Percentiles rank a stretch among this genome's conserved stretches.
Conservation (phyloP, 2,329 filamentous ascomycete genomes). For the Fusarium oligoseptatum region DNA sequence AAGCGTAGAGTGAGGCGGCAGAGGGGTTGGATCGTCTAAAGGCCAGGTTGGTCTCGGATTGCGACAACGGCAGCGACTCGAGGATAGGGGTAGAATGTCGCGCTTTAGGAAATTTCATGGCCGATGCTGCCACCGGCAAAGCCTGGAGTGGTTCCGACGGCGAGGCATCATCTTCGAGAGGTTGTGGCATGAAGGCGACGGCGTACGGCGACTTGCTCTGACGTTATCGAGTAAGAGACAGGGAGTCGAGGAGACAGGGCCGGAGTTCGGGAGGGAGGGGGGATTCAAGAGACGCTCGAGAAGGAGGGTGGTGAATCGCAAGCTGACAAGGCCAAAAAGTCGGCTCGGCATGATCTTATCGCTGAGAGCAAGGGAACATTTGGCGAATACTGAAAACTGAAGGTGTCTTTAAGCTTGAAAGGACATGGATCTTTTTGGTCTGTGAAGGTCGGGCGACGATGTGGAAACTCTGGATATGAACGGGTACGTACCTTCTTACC, state of each 20-base stretch:
- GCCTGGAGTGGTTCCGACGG: slow-evolving; percentile 77
- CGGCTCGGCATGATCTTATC: slow-evolving; percentile 50
- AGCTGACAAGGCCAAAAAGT: slow-evolving; percentile 35
- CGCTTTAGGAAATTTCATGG: slow-evolving; percentile 70
- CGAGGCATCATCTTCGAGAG: slow-evolving; percentile 70
- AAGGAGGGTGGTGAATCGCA: slow-evolving; percentile 38
- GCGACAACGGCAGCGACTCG: slow-evolving; percentile 60
- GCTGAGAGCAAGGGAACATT: slow-evolving; percentile 13
- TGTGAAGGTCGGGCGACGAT: slow-evolving; percentile 42
- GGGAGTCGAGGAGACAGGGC: slow-evolving; percentile 15
- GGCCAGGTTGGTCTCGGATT: slow-evolving; percentile 67
- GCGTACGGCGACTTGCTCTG: slow-evolving; percentile 24
- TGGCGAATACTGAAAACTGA: slow-evolving; percentile 23
- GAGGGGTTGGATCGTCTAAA: slow-evolving; percentile 69
- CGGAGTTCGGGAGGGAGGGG: slow-evolving; percentile 18
- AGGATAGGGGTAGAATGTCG: slow-evolving; percentile 69
- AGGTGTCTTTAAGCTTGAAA: slow-evolving; percentile 19
- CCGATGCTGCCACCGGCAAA: slow-evolving; percentile 74
- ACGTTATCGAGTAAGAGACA: slow-evolving; percentile 20
- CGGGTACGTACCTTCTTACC: slow-evolving; percentile 45
- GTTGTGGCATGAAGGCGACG: slow-evolving; percentile 74
- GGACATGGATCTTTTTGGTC: slow-evolving; percentile 25
- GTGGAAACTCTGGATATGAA: slow-evolving; percentile 40
- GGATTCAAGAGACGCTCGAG: slow-evolving; percentile 45
- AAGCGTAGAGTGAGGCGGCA: slow-evolving; percentile 73